Conservation (phyloP, 2,329 filamentous ascomycete genomes). For the Alternaria rosae region DNA sequence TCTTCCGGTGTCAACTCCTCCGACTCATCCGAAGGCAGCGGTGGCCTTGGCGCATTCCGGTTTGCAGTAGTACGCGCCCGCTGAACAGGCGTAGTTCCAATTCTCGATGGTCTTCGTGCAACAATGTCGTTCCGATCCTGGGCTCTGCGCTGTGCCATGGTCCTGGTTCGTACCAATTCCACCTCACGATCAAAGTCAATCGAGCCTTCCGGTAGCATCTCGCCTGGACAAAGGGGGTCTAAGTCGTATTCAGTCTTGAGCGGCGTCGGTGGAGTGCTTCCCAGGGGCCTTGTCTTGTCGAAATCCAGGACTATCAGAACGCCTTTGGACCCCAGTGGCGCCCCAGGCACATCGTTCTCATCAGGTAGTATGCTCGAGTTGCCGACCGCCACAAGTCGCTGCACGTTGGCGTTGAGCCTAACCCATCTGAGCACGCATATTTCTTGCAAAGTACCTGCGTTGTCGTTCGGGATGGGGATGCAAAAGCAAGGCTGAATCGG, state of each 20-base stretch:
- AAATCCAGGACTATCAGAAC: constrained; percentile 51
- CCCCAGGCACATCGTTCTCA: constrained; percentile 36
- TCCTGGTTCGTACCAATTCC: constrained; percentile 49
- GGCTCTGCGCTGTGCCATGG: constrained; percentile 47
- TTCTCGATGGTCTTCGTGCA: constrained; percentile 38
- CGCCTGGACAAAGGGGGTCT: constrained; percentile 48
- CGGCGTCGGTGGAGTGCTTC: constrained; percentile 30
- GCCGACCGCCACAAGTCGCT: constrained; percentile 50
- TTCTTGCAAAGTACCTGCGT: constrained; percentile 44
- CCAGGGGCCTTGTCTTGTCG: constrained; percentile 38
- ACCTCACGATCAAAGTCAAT: constrained; percentile 54
- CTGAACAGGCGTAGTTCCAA: constrained; percentile 31
- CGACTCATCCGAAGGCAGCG: constrained; percentile 36
- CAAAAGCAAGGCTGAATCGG: constrained; percentile 50
- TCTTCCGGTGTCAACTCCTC: constrained; percentile 45
- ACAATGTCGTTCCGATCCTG: constrained; percentile 31
- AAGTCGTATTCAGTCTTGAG: constrained; percentile 47
- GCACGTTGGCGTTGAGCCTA: constrained; percentile 34
- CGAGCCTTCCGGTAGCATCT: constrained; percentile 48
- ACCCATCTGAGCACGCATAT: constrained; percentile 50
- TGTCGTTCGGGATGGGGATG: constrained; percentile 45
- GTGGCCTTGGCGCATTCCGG: constrained; percentile 26
- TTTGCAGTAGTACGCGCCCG: constrained; percentile 41
- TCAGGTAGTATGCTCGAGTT: constrained; percentile 39
- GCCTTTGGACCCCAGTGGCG: constrained; percentile 44